Evolutionary conservation across 2,329 filamentous ascomycete genomes (phyloP).

Genomic region (Colletotrichum sp.): DNA sequence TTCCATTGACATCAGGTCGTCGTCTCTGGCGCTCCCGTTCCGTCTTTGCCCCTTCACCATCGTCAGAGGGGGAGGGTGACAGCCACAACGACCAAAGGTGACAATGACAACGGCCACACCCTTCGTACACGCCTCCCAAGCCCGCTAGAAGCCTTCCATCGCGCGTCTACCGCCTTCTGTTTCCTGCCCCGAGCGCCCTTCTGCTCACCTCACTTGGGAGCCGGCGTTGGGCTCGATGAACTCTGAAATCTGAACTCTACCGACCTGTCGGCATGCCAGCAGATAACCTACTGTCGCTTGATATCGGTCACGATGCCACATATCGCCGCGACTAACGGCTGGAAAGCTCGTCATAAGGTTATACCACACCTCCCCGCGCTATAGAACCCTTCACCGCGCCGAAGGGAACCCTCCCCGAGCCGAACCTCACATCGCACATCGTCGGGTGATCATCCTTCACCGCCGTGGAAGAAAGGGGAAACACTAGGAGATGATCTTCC

Average conservation of each 20-base stretch:
- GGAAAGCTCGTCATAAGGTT: background rate
- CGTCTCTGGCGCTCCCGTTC: background rate
- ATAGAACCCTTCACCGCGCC: background rate
- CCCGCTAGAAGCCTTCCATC: slow-evolving; percentile 16
- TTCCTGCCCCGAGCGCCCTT: background rate
- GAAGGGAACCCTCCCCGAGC: background rate
- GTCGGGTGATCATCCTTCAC: background rate
- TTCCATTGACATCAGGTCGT: background rate
- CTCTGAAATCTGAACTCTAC: background rate
- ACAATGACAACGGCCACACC: background rate
- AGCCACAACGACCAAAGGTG: background rate
- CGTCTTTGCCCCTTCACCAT: background rate
- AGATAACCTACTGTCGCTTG: background rate
- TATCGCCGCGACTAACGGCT: background rate
- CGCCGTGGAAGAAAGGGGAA: background rate
- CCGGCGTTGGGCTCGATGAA: background rate
- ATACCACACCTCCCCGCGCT: background rate
- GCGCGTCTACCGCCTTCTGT: background rate
- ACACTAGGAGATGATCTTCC: background rate
- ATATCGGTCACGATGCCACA: background rate
- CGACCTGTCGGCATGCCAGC: background rate
- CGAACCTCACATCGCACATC: background rate
- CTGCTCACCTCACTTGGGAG: background rate
- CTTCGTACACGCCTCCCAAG: background rate
- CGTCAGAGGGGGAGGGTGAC: background rate